A percentile compares a stretch with the other conserved stretches of the same genome.
Evolutionary conservation across 768 basidiomycete genomes (phyloP).

Genomic region (Leccinum broughii): DNA sequence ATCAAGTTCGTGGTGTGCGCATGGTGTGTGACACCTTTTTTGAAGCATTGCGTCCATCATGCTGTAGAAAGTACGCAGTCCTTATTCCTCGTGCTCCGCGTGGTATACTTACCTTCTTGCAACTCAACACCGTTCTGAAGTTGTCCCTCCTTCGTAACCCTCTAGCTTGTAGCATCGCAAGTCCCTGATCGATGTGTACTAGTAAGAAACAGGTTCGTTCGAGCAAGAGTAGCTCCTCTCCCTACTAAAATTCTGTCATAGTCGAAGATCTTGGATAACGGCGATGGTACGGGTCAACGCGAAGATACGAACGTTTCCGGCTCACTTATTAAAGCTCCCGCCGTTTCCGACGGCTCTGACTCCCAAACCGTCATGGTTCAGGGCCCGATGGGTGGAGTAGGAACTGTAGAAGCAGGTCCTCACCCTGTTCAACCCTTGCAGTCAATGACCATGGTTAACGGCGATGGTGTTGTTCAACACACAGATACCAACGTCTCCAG

Average conservation of each 20-base stretch:
- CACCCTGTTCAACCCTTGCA: no score
- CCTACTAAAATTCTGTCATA: slow-evolving; percentile 7
- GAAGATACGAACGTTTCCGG: neutral
- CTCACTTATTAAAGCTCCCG: no score
- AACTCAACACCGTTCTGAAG: neutral
- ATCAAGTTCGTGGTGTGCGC: slow-evolving; percentile 12
- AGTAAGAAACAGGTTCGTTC: slow-evolving; percentile 18
- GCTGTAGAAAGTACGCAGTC: neutral
- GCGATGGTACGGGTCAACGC: neutral
- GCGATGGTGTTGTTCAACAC: no score
- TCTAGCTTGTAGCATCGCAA: neutral
- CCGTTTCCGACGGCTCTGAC: no score
- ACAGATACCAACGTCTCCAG: neutral
- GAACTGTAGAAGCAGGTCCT: no score
- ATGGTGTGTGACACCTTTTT: slow-evolving; percentile 10
- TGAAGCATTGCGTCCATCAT: slow-evolving; percentile 9
- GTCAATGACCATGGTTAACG: no score
- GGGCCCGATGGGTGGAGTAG: no score
- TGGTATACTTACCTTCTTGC: neutral
- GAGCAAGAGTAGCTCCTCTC: neutral
- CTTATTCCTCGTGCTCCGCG: neutral
- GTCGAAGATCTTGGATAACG: slow-evolving; percentile 7
- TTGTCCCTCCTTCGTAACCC: neutral
- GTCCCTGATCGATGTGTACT: slow-evolving; percentile 16
- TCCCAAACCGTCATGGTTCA: no score